Evolutionary conservation across 768 basidiomycete genomes (phyloP), one percentile per base, ranked within the genome.

Genomic region (Lentinula sp.): DNA sequence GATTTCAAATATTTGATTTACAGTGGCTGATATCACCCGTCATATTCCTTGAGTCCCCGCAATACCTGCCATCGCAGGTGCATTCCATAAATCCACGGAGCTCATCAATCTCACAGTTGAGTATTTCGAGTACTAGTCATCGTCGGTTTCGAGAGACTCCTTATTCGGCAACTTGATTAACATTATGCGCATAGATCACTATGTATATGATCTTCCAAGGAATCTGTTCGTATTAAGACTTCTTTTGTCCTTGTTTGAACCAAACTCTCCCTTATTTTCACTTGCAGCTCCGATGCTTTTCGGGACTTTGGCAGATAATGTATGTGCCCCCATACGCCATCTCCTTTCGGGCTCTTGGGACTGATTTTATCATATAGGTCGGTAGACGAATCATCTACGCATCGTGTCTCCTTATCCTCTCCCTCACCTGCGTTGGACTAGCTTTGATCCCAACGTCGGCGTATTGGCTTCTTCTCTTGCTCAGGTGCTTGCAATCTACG

Each of bases 401-500:
- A 37, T 76, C 72, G 2, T 92, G 90, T 65, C 71, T 94, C 35
- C 63, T 83, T 12, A 78, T 91, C 41, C 78, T 92, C 37, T 74
- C 84, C 6, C 59, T 83, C 6, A 83, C 90, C 2, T 93, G 90
- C 66, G 75, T 93, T 74, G 81, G 81, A 16, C 69, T 83, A 13
- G 82, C 81, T 0, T 70, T 80, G 6, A 74, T 77, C 32, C 80
- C 81, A 0, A 77, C 77, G 3, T 75, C 75, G 3, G 87, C 79
- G 2, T 94, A 90, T 69, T 93, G 89, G 90, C 73, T 91, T 4
- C 75, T 94, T 16, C 79, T 94, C 75, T 65, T 94, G 15, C 78
- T 95, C n/a, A 82, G 93, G 23, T 90, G 88, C 62, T 41, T 93
- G 2, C 92, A 94, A 75, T 86, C 89, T 1, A 80, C 85, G 2